Conservation (phyloP, 495 filamentous ascomycete genomes). For the Pseudoneurospora amorphoporcata region DNA sequence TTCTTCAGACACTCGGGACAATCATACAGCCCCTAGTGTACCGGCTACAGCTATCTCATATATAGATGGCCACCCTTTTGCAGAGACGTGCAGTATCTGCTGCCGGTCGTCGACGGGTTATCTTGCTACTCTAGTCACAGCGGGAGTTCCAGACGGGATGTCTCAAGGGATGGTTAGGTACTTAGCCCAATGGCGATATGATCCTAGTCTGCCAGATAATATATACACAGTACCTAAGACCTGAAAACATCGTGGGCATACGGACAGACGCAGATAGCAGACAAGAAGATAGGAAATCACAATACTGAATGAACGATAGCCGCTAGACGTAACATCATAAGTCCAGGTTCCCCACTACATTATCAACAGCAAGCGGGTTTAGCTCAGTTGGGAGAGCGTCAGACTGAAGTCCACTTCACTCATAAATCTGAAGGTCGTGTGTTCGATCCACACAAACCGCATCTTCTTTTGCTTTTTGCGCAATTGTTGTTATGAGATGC, state of each 20-base stretch:
- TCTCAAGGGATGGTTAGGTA: too few relatives aligned
- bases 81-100: too few relatives aligned
- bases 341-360: neutral
- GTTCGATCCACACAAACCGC: slow-evolving; percentile 16
- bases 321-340: neutral
- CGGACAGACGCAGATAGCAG: neutral
- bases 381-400: slow-evolving; percentile 19
- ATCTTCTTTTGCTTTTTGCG: slow-evolving; percentile 4
- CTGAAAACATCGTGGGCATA: too few relatives aligned
- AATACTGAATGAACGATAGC: neutral
- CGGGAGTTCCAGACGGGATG: too few relatives aligned
- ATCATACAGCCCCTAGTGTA: neutral
- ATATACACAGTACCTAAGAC: too few relatives aligned
- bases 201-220: too few relatives aligned
- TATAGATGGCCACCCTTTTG: neutral
- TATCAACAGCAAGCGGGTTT: slow-evolving; percentile 10
- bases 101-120: too few relatives aligned
- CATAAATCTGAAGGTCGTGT: slow-evolving; percentile 14
- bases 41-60: neutral
- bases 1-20: neutral
- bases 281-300: neutral
- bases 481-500: accelerated
- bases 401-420: slow-evolving; percentile 11
- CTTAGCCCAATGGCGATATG: too few relatives aligned
- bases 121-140: too few relatives aligned